Evolutionary conservation across 805 yeast genomes (phyloP).

Genomic region (Debaryomyces maramus): DNA sequence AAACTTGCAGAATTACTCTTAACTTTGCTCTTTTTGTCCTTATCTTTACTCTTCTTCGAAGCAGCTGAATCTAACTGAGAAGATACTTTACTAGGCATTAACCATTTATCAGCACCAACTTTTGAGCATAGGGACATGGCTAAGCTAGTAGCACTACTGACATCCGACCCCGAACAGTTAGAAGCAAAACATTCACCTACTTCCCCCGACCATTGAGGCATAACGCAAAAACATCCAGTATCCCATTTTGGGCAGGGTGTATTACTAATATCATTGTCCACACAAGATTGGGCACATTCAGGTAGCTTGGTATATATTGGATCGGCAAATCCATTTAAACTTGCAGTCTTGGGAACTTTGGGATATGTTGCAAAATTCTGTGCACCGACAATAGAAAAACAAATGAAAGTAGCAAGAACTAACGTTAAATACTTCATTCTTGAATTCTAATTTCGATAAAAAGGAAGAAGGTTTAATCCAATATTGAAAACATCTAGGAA

Average conservation of each 20-base stretch:
- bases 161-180: conserved; percentile 36
- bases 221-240: conserved; percentile 50
- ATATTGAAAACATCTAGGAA: too few relatives aligned
- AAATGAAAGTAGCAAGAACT: conserved; percentile 5
- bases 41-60: conserved; percentile 3
- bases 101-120: conserved; percentile 46
- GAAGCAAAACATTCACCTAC: conserved; percentile 45
- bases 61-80: conserved; percentile 28
- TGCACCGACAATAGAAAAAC: conserved; percentile 21
- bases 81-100: conserved; percentile 45
- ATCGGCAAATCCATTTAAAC: conserved; percentile 51
- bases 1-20: background rate
- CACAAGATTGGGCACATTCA: conserved; percentile 44
- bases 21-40: background rate
- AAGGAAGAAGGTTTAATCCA: too few relatives aligned
- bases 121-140: conserved; percentile 43
- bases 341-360: conserved; percentile 45
- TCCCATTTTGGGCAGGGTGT: conserved; percentile 57
- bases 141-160: conserved; percentile 37
- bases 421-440: background rate
- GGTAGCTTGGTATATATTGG: conserved; percentile 40
- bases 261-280: conserved; percentile 32
- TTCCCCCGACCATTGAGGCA: conserved; percentile 46
- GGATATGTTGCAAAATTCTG: conserved; percentile 46
- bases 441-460: too few relatives aligned